Evolutionary conservation across 331 rosid species (phyloP).

Genomic region (Ulmus americana): DNA sequence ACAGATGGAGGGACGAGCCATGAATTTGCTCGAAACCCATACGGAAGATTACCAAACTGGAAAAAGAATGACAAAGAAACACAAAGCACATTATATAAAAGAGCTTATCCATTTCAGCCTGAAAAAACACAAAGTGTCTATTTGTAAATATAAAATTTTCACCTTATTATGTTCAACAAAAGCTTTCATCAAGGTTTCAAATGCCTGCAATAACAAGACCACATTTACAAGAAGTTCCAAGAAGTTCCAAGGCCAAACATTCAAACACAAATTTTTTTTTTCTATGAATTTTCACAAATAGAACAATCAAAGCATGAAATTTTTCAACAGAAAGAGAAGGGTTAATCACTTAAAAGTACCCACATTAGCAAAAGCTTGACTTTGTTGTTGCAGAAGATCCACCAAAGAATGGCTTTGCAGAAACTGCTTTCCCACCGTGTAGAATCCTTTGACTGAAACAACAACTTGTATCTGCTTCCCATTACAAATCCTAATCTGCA

Average conservation of each 20-base stretch:
- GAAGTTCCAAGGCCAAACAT: no score
- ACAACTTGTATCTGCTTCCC: conserved; percentile 78
- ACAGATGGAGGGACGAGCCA: conserved; percentile 91
- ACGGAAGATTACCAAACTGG: conserved; percentile 95
- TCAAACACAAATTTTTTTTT: no score
- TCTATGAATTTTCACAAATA: no score
- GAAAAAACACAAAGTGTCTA: neutral
- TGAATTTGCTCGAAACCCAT: conserved; percentile 86
- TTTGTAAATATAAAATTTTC: conserved; percentile 4
- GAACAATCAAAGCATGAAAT: neutral
- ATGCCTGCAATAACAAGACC: conserved; percentile 51
- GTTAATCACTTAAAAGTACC: conserved; percentile 16
- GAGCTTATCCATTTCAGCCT: neutral
- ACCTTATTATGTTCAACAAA: conserved; percentile 88
- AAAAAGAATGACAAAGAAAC: conserved; percentile 8
- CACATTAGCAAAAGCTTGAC: conserved; percentile 86
- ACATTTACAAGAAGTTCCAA: neutral
- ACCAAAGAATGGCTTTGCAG: conserved; percentile 70
- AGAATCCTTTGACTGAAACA: conserved; percentile 81
- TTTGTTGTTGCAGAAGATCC: conserved; percentile 88
- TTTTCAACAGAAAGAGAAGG: neutral
- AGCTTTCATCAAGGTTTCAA: conserved; percentile 76
- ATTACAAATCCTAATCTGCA: conserved; percentile 84
- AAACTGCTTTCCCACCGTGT: conserved; percentile 59
- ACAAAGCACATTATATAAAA: conserved; percentile 1